Evolutionary conservation across 2,329 filamentous ascomycete genomes (phyloP).

Genomic region (Fusarium sp.): DNA sequence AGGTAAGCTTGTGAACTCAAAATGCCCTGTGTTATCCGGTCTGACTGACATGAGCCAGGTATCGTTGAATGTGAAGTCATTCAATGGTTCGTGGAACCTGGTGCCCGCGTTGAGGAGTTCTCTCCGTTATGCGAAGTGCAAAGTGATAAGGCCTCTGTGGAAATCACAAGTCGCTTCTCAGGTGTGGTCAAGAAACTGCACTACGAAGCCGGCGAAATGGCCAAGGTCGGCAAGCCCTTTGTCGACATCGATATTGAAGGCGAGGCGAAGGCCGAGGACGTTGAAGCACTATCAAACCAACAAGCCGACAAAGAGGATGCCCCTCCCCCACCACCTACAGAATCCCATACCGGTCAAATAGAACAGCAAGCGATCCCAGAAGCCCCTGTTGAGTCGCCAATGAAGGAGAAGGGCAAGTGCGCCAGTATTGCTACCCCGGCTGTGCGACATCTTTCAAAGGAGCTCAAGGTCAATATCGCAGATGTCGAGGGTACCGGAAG

Average conservation of each 20-base stretch:
- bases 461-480: slow-evolving; percentile 80
- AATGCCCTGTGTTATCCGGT: not conserved
- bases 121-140: slow-evolving; percentile 98
- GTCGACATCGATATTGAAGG: slow-evolving; percentile 95
- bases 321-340: slow-evolving; percentile 38
- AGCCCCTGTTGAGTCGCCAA: slow-evolving; percentile 21
- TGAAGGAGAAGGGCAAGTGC: slow-evolving; percentile 69
- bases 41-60: slow-evolving; percentile 63
- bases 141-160: slow-evolving; percentile 90
- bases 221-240: slow-evolving; percentile 92
- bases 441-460: slow-evolving; percentile 87
- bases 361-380: slow-evolving; percentile 8
- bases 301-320: slow-evolving; percentile 49
- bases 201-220: slow-evolving; percentile 96
- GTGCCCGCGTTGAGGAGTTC: slow-evolving; percentile 96
- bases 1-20: slow-evolving; percentile 61
- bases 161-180: slow-evolving; percentile 96
- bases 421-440: slow-evolving; percentile 89
- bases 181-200: slow-evolving; percentile 96
- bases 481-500: slow-evolving; percentile 87
- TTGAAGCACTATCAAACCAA: slow-evolving; percentile 53
- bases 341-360: slow-evolving; percentile 27
- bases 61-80: slow-evolving; percentile 99
- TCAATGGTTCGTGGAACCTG: slow-evolving; percentile 98
- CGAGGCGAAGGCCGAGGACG: slow-evolving; percentile 66